phyloP scores from a whole-genome alignment of 2,329 filamentous ascomycete species.

The Exserohilum turcica region DNA sequence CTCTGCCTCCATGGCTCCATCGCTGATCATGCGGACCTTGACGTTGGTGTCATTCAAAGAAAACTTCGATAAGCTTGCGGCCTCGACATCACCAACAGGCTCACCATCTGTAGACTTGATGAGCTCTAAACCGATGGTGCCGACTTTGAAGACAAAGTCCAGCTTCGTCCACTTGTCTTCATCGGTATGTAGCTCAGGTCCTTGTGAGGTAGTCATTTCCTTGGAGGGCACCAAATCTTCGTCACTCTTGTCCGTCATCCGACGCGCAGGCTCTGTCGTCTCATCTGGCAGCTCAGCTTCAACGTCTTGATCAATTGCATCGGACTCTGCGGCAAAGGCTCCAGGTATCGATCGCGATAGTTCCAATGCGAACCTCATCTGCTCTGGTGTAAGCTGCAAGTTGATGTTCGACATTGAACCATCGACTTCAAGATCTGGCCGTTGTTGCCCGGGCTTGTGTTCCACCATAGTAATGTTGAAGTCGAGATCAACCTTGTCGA shows the following conservation, averaged over 20 bases:
- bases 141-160: conserved; percentile 87
- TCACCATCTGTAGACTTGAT: conserved; percentile 75
- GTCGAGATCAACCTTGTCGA: conserved; percentile 92
- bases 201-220: conserved; percentile 55
- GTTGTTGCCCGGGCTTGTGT: conserved; percentile 74
- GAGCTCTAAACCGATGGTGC: conserved; percentile 85
- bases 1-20: conserved; percentile 89
- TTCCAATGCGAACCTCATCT: conserved; percentile 86
- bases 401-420: conserved; percentile 94
- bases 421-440: conserved; percentile 89
- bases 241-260: conserved; percentile 49
- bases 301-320: conserved; percentile 71
- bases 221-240: conserved; percentile 48
- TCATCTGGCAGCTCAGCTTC: conserved; percentile 71
- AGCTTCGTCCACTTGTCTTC: conserved; percentile 87
- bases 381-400: conserved; percentile 83
- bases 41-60: conserved; percentile 90
- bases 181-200: conserved; percentile 71
- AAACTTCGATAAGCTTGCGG: conserved; percentile 88
- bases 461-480: conserved; percentile 93
- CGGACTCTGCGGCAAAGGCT: conserved; percentile 77
- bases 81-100: conserved; percentile 77
- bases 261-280: conserved; percentile 57
- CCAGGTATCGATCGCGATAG: conserved; percentile 85
- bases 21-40: conserved; percentile 90